Percentiles rank a stretch among this genome's conserved stretches.
Conservation (phyloP, 1,139 yeast genomes). For the Yamadazyma kanchanaburiensis region DNA sequence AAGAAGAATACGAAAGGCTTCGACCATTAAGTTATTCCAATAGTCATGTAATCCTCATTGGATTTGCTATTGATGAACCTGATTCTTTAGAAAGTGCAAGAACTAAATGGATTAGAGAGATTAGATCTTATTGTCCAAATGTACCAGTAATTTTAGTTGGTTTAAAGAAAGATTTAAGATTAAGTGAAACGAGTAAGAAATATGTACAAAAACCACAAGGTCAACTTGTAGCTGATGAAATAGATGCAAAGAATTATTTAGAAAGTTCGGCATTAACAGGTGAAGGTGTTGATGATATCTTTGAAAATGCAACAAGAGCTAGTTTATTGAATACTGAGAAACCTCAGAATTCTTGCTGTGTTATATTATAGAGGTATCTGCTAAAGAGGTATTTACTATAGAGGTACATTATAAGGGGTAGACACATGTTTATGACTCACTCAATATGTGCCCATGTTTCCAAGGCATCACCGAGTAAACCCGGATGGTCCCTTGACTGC, state of each 20-base stretch:
- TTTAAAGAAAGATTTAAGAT: slow-evolving; percentile 63
- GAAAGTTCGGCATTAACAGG: slow-evolving; percentile 80
- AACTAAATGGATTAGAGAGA: slow-evolving; percentile 73
- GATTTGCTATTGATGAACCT: slow-evolving; percentile 67
- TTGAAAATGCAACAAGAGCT: slow-evolving; percentile 71
- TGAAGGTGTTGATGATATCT: slow-evolving; percentile 78
- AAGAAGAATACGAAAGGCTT: slow-evolving; percentile 80
- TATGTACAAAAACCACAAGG: slow-evolving; percentile 57
- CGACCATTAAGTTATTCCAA: slow-evolving; percentile 84
- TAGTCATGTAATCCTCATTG: slow-evolving; percentile 69
- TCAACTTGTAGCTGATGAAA: slow-evolving; percentile 56
- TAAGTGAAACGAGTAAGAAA: slow-evolving; percentile 24
- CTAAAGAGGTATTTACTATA: too few species aligned
- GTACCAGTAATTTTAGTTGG: slow-evolving; percentile 69
- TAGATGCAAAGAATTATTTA: slow-evolving; percentile 67
- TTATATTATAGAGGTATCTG: slow-evolving; percentile 30
- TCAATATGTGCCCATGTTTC: too few species aligned
- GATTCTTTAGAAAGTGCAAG: slow-evolving; percentile 69
- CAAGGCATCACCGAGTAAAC: too few species aligned
- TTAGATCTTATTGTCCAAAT: slow-evolving; percentile 60
- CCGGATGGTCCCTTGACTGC: too few species aligned
- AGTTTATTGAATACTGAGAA: slow-evolving; percentile 46
- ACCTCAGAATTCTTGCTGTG: slow-evolving; percentile 31
- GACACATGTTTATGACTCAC: too few species aligned
- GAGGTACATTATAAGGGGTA: too few species aligned